These are phyloP conservation scores for Yarrowia divulgata DNA, from an alignment of 805 yeast genomes.

Conservation along the genomic window DNA sequence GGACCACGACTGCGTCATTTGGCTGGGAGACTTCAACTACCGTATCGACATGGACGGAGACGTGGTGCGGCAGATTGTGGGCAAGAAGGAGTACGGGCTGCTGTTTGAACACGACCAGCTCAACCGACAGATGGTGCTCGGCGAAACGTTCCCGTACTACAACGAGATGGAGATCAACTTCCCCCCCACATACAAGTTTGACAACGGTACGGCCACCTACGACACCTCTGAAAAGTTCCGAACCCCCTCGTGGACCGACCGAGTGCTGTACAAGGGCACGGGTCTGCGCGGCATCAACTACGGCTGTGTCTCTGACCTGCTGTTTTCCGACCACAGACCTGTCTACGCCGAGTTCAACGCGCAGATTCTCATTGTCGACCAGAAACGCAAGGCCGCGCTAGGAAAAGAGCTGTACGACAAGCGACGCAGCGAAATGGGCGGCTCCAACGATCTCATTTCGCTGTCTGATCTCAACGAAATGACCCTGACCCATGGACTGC, in stretches of 20 bases:
- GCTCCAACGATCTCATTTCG: conserved; percentile 47
- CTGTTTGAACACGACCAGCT: conserved; percentile 81
- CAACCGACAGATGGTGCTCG: conserved; percentile 70
- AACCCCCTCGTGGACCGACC: conserved; percentile 97
- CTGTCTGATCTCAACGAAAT: conserved; percentile 46
- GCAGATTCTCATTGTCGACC: conserved; percentile 72
- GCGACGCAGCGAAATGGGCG: conserved; percentile 56
- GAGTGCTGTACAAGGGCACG: conserved; percentile 73
- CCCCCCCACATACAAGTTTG: conserved; percentile 93
- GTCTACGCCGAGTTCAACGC: conserved; percentile 81
- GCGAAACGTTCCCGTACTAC: conserved; percentile 76
- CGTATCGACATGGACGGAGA: conserved; percentile 76
- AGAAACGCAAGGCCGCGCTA: conserved; percentile 61
- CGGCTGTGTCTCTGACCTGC: conserved; percentile 63
- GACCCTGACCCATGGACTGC: conserved; percentile 57
- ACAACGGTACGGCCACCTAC: conserved; percentile 79
- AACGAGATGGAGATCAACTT: conserved; percentile 79
- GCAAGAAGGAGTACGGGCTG: conserved; percentile 55
- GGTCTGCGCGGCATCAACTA: conserved; percentile 70
- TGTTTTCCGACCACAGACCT: conserved; percentile 89
- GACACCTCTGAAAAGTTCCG: conserved; percentile 93
- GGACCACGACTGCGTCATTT: conserved; percentile 85
- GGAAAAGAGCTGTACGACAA: conserved; percentile 65
- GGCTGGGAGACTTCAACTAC: conserved; percentile 96
- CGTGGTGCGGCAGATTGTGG: conserved; percentile 66